Percentiles rank a stretch among this genome's conserved stretches.
phyloP scores from a whole-genome alignment of 495 filamentous ascomycete species.

The Penicillium verhagenii region DNA sequence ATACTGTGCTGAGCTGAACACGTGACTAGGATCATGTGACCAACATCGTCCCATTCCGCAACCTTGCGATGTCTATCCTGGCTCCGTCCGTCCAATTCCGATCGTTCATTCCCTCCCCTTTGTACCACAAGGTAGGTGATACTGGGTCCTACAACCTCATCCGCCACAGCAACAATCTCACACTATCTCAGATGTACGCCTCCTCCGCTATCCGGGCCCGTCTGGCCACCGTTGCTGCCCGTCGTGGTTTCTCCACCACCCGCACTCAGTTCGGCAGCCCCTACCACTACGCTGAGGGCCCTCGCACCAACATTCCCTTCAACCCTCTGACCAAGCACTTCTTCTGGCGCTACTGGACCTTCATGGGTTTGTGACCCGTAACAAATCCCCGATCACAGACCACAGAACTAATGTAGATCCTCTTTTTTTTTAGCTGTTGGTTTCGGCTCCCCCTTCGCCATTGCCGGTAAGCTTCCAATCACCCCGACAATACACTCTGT shows the following conservation, averaged over 20 bases:
- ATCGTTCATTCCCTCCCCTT: slow-evolving; percentile 31
- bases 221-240: slow-evolving; percentile 65
- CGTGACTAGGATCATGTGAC: slow-evolving; percentile 32
- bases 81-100: slow-evolving; percentile 29
- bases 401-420: slow-evolving; percentile 30
- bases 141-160: neutral
- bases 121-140: slow-evolving; percentile 35
- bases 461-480: slow-evolving; percentile 65
- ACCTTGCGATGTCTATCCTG: slow-evolving; percentile 27
- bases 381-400: slow-evolving; percentile 12
- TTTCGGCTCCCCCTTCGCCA: slow-evolving; percentile 76
- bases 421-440: slow-evolving; percentile 54
- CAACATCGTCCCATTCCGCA: slow-evolving; percentile 23
- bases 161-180: slow-evolving; percentile 13
- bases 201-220: slow-evolving; percentile 72
- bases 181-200: slow-evolving; percentile 73
- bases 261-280: slow-evolving; percentile 81
- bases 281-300: slow-evolving; percentile 98
- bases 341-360: slow-evolving; percentile 75
- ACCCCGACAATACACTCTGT: neutral
- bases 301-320: slow-evolving; percentile 92
- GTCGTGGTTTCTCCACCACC: slow-evolving; percentile 92
- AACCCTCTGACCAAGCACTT: slow-evolving; percentile 89
- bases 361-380: slow-evolving; percentile 58
- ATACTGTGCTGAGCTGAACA: neutral